A percentile compares a stretch with the other conserved stretches of the same genome.
These are phyloP conservation scores for Septoria petroselini DNA, from an alignment of 2,329 filamentous ascomycete species.

Conservation along the genomic window DNA sequence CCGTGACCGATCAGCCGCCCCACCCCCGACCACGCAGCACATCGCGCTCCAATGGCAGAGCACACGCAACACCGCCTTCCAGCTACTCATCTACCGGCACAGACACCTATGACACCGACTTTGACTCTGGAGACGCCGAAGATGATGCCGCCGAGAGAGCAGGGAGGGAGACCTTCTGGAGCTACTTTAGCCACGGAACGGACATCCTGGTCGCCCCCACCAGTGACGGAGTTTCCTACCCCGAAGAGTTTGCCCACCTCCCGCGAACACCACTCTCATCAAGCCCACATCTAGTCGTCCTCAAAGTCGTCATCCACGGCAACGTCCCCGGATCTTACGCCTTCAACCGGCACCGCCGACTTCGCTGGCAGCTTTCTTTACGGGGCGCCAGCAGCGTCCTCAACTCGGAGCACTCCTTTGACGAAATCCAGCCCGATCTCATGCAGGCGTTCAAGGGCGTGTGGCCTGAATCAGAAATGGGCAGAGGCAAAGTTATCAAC, in stretches of 20 bases:
- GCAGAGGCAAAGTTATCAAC: constrained; percentile 39
- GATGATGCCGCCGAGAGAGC: constrained; percentile 60
- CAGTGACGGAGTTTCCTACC: constrained; percentile 38
- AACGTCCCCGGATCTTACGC: constrained; percentile 95
- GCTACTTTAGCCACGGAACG: constrained; percentile 95
- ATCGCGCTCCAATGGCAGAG: constrained; percentile 29
- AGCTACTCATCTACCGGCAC: constrained; percentile 43
- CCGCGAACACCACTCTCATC: constrained; percentile 25
- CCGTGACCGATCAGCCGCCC: constrained; percentile 19
- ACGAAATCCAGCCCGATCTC: constrained; percentile 57
- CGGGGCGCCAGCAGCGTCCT: constrained; percentile 48
- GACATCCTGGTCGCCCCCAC: constrained; percentile 86
- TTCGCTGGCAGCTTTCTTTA: constrained; percentile 69
- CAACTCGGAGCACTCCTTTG: constrained; percentile 74
- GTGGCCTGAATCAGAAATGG: constrained; percentile 53
- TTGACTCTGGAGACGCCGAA: constrained; percentile 50
- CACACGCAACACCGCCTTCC: constrained; percentile 35
- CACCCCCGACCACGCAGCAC: constrained; percentile 28
- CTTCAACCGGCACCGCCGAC: constrained; percentile 89
- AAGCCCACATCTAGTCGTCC: constrained; percentile 66
- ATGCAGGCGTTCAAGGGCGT: constrained; percentile 49
- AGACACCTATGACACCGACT: constrained; percentile 46
- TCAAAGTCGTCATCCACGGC: constrained; percentile 88
- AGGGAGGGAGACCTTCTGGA: constrained; percentile 71
- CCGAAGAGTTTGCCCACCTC: constrained; percentile 5